phyloP scores from a whole-genome alignment of 1,284 basidiomycete species.

The Stereum hirsutum region DNA sequence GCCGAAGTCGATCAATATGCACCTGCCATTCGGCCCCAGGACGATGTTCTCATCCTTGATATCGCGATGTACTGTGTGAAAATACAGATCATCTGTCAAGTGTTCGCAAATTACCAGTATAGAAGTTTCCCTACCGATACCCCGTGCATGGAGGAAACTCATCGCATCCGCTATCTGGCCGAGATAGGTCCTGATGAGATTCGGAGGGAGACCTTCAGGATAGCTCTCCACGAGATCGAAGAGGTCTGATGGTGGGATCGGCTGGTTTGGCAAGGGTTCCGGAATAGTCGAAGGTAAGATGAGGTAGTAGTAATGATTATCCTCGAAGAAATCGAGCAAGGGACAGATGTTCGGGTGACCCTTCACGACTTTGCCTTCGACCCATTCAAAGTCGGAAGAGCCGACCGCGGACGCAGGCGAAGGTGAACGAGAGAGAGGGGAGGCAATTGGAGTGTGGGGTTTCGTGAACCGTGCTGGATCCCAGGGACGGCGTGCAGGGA shows the following conservation, averaged over 20 bases:
- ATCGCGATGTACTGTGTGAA: constrained; percentile 78
- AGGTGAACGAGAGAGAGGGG: not conserved
- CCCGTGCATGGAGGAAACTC: constrained; percentile 84
- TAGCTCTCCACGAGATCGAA: constrained; percentile 93
- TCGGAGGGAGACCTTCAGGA: constrained; percentile 77
- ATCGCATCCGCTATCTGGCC: constrained; percentile 94
- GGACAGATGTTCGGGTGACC: constrained; percentile 92
- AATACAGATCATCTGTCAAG: constrained; percentile 3
- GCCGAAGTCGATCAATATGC: constrained; percentile 95
- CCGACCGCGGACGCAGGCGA: constrained; percentile 11
- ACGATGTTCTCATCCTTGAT: constrained; percentile 98
- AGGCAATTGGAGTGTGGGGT: not conserved
- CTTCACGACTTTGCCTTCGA: constrained; percentile 60
- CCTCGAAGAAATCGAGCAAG: constrained; percentile 96
- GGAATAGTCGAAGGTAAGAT: constrained; percentile 67
- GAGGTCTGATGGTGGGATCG: constrained; percentile 67
- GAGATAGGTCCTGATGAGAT: constrained; percentile 76
- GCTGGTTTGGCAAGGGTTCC: constrained; percentile 39
- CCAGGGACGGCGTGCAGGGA: constrained; percentile 73
- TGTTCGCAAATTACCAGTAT: not conserved
- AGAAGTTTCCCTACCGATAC: constrained; percentile 53
- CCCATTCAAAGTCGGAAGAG: constrained; percentile 37
- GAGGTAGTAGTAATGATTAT: constrained; percentile 94
- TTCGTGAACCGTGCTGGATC: constrained; percentile 48
- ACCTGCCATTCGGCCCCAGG: constrained; percentile 62